Evolutionary conservation across 73 alveolate species (phyloP).

Genomic region (Breviolum minutum): DNA sequence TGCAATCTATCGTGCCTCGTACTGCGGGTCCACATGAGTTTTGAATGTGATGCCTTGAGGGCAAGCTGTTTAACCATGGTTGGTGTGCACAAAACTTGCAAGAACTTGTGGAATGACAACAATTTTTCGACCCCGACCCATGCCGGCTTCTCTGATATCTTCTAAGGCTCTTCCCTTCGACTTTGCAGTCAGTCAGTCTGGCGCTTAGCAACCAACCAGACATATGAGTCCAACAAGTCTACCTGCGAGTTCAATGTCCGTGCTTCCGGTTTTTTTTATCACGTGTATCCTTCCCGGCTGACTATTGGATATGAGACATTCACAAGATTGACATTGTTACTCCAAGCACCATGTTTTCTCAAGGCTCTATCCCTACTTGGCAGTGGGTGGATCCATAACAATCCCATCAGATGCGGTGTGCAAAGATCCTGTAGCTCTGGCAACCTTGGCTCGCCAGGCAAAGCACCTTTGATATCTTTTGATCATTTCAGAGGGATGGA

Average conservation of each 20-base stretch:
- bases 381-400: conserved; percentile 44
- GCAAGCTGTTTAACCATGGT: background rate
- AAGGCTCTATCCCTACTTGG: conserved; percentile 79
- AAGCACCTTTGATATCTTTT: background rate
- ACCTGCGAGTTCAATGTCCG: background rate
- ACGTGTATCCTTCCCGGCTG: background rate
- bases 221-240: background rate
- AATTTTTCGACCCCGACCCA: background rate
- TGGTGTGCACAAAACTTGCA: background rate
- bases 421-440: conserved; percentile 48
- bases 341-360: no score
- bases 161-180: conserved; percentile 45
- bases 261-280: background rate
- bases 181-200: conserved; percentile 58
- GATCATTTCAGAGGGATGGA: no score
- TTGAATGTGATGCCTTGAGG: background rate
- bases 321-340: background rate
- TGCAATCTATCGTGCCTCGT: conserved; percentile 65
- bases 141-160: no score
- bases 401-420: conserved; percentile 17
- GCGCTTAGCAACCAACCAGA: background rate
- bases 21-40: background rate
- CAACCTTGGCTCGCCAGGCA: conserved; percentile 4
- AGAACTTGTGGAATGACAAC: background rate
- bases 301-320: background rate